Evolutionary conservation across 1,139 yeast species (phyloP), one percentile per base, ranked within the genome.

Genomic region (Candida dubliniensis): DNA sequence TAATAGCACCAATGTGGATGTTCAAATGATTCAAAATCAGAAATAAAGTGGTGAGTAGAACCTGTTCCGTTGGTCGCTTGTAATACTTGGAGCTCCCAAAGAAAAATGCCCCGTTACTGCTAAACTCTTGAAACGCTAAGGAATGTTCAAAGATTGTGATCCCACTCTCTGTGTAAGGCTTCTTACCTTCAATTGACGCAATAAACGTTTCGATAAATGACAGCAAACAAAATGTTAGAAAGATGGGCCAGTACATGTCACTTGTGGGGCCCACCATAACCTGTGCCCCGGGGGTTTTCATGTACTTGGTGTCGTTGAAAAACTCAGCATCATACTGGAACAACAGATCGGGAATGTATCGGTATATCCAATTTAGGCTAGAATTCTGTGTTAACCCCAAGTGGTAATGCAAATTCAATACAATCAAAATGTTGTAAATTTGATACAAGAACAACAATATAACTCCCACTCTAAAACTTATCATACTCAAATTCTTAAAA

Each of bases 131-230:
- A 56, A 84, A 84, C 10, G 88, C 87, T 26, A 84, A 62, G 1
- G 90, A 83, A 56, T 81, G 84, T 56, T 86, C 95, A 60, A 86
- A 84, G 29, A 85, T 64, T 0, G 93, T 82, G 52, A 85, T 68
- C 0, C 90, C 90, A 8, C 85, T 76, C 51, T 84, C 93, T 8
- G 80, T 76, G 44, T 75, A 73, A 1, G 89, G 87, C 38, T 74
- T 71, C 30, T 65, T 64, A 7, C 87, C 88, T 44, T 76, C 75
- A 2, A 83, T 71, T 14, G 80, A 81, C 7, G 87, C 74, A 1
- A 82, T 69, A 52, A 86, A 83, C 0, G 89, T 82, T 59, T 87
- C 93, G n/a, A 82, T 66, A 47, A 83, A 81, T 55, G 82, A 81
- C 60, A 84, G 82, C 18, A 78, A 60, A 56, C 93, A 84, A 44